Evolutionary conservation across 140 eudicot genomes (phyloP).

Genomic region (Cichorium intybus): DNA sequence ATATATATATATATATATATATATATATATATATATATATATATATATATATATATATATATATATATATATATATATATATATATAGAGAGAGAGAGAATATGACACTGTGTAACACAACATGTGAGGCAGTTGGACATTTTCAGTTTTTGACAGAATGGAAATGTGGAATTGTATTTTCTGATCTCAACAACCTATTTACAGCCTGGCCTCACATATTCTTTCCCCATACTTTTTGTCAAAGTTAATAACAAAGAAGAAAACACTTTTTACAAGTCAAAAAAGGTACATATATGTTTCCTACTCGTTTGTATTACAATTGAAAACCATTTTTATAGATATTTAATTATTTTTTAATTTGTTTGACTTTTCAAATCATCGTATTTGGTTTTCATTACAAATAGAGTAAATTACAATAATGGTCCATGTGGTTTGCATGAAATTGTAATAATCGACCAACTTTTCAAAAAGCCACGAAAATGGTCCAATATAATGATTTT

Average conservation of each 20-base stretch:
- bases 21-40: too few relatives aligned
- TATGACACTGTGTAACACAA: constrained; percentile 8
- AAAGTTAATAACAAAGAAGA: not conserved
- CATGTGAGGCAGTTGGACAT: constrained; percentile 33
- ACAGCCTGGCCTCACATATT: constrained; percentile 25
- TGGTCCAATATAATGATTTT: not conserved
- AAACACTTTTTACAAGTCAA: constrained; percentile 16
- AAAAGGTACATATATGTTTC: constrained; percentile 2
- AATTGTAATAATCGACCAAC: too few relatives aligned
- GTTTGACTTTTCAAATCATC: not conserved
- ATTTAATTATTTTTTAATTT: too few relatives aligned
- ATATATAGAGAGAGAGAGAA: not conserved
- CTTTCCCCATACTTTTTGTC: not conserved
- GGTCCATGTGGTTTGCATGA: too few relatives aligned
- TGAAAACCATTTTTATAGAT: not conserved
- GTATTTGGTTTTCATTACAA: not conserved
- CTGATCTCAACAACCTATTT: constrained; percentile 29
- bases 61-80: too few relatives aligned
- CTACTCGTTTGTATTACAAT: not conserved
- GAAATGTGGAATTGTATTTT: constrained; percentile 27
- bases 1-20: too few relatives aligned
- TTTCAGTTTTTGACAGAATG: constrained; percentile 32
- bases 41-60: too few relatives aligned
- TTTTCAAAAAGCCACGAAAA: too few relatives aligned
- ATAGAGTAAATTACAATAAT: too few relatives aligned